Base-by-base conservation (phyloP, 768 basidiomycete genomes). In the Rhodotorula toruloides region DNA sequence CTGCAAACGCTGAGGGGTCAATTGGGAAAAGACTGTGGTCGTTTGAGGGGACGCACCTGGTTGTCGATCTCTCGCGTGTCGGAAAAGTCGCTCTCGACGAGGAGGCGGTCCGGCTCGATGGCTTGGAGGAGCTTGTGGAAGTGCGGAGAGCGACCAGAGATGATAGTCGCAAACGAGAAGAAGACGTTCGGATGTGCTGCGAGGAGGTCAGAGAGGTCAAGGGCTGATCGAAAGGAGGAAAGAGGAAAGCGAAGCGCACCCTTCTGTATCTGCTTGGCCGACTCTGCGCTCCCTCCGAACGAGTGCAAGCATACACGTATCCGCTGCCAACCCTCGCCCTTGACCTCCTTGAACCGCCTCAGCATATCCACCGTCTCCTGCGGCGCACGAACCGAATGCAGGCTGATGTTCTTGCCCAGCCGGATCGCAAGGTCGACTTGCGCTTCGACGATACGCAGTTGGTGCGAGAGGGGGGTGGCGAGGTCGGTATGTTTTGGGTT, bases 271-370 rank as follows among this genome's bases (percentile, higher is more conserved):
- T 82, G 81, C 61, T 77, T 78, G 85, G 89, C 89, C 43, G 83
- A 85, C 74, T 93, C 84, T 12, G 85, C 80, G 66, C 87, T 90
- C 70, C 92, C 78, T 0, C 90, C 89, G 74, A 91, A 97, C 52
- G 88, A 90, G 76, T 99, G 94, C 72, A 99, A 77, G 76, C 94
- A 91, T 53, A 97, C 78, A 73, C 86, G 93, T 75, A 96, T 85
- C 27, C 75, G 76, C 54, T 79, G 77, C 83, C 87, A 92, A 31
- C 76, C 78, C 13, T 79, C 76, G 8, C 52, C 58, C 10, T 84
- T 83, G 61, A 88, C 81, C 74, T 81, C 83, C 68, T 80, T 77
- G 55, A 81, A 84, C 49, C 79, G 79, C 36, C 79, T 77, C 31
- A 98, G 76, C 40, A 91, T 77, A 25, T 87, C 85, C 37, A 85